Conservation (phyloP, 768 basidiomycete genomes). For the Boletus tylopilopsis region DNA sequence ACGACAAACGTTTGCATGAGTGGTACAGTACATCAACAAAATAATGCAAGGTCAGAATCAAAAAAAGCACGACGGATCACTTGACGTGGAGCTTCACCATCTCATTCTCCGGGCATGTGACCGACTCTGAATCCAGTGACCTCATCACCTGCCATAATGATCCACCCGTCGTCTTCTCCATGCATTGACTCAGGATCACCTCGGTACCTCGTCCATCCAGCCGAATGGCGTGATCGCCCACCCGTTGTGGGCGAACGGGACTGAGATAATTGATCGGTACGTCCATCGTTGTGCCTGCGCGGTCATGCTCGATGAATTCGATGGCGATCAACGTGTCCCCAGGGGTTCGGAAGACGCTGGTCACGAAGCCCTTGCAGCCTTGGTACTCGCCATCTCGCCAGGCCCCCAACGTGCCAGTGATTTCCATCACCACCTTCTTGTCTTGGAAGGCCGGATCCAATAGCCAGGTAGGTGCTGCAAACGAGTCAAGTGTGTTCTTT, state of each 20-base stretch:
- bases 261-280: slow-evolving; percentile 40
- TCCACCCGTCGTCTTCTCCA: slow-evolving; percentile 28
- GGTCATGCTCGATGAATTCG: slow-evolving; percentile 29
- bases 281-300: slow-evolving; percentile 33
- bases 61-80: slow-evolving; percentile 4
- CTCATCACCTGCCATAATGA: slow-evolving; percentile 26
- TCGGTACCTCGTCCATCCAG: slow-evolving; percentile 46
- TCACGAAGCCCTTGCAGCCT: slow-evolving; percentile 27
- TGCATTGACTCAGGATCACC: slow-evolving; percentile 41
- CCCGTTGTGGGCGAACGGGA: slow-evolving; percentile 36
- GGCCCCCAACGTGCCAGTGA: slow-evolving; percentile 20
- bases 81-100: slow-evolving; percentile 27
- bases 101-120: slow-evolving; percentile 14
- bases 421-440: slow-evolving; percentile 30
- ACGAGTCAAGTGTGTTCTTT: slow-evolving; percentile 10
- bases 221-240: slow-evolving; percentile 48
- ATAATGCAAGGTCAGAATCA: slow-evolving; percentile 2
- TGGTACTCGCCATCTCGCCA: slow-evolving; percentile 31
- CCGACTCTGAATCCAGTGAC: slow-evolving; percentile 7
- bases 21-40: slow-evolving; percentile 7
- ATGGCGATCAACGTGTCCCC: slow-evolving; percentile 29
- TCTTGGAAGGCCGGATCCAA: slow-evolving; percentile 24
- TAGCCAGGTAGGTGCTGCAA: slow-evolving; percentile 27
- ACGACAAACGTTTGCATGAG: not conserved
- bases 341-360: slow-evolving; percentile 22